Percentiles rank a stretch among this genome's conserved stretches.
Conservation (phyloP, 1,284 basidiomycete genomes). For the Moniliella sp. region DNA sequence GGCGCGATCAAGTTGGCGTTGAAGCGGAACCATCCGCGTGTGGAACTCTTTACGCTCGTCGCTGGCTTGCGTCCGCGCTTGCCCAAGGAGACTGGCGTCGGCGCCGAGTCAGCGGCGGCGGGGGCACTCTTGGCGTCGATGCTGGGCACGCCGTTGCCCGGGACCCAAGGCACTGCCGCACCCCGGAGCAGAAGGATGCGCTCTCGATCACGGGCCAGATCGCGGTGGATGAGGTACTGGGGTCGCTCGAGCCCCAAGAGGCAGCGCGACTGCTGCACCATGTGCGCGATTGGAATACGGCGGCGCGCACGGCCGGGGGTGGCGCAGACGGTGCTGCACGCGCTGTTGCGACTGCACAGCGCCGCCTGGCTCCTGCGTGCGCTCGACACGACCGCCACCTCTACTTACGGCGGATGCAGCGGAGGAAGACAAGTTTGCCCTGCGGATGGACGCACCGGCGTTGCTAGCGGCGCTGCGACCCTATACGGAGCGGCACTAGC, state of each 20-base stretch:
- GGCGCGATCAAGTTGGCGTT: slow-evolving; percentile 75
- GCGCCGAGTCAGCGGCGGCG: background rate
- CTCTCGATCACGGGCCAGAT: slow-evolving; percentile 18
- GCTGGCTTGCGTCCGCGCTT: too few relatives aligned
- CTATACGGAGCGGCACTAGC: slow-evolving; percentile 59
- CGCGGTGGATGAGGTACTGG: slow-evolving; percentile 43
- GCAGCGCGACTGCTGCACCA: slow-evolving; percentile 61
- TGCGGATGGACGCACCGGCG: slow-evolving; percentile 35
- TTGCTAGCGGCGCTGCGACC: slow-evolving; percentile 36
- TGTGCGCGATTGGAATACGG: slow-evolving; percentile 79
- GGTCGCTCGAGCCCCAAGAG: slow-evolving; percentile 49
- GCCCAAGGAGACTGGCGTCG: background rate
- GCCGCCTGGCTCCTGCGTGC: slow-evolving; percentile 54
- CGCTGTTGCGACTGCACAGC: slow-evolving; percentile 53
- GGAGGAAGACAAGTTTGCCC: too few relatives aligned
- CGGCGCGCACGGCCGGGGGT: slow-evolving; percentile 60
- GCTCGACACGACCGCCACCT: slow-evolving; percentile 39
- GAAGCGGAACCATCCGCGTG: slow-evolving; percentile 74
- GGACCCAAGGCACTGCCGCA: background rate
- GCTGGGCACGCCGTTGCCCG: slow-evolving; percentile 2
- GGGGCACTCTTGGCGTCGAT: background rate
- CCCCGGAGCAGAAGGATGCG: too few relatives aligned
- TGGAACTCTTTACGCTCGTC: slow-evolving; percentile 48
- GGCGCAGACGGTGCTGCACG: slow-evolving; percentile 65
- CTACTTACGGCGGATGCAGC: too few relatives aligned